Base-by-base conservation (phyloP, 345 rosid genomes). In the Brassica cretica region DNA sequence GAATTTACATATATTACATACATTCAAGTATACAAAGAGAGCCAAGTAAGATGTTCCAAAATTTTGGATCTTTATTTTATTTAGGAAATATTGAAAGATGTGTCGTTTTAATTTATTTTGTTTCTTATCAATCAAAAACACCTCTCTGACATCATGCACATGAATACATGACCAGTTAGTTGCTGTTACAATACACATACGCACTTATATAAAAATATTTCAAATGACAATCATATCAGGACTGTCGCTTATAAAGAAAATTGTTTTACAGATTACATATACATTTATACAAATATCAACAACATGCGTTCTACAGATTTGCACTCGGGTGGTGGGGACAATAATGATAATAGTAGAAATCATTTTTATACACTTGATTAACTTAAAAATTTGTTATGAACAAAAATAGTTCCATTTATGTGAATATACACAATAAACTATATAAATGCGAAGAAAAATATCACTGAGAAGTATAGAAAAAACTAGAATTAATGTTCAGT, bases 81-180 rank as follows among this genome's bases (percentile, higher is more conserved):
- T 71, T 72, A 61, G 44, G 59, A 61, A 61, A 61, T 21, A 24
- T 60, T 71, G 67, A 53, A 53, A 61, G 27, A 41, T 72, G 59
- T 37, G 61, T 27, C 3, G 27, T 49, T 27, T 49, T 46, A 68
- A 46, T 46, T 12, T 9, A 6, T 27, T 49, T 68, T 68, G 72
- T 68, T n/a, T 49, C 59, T 46, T 49, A 33, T 21, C 49, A 19
- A 56, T 33, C 19, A 19, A 33, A 68, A 6, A 35, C 33, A 56
- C 19, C 41, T 70, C 74, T 70, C 74, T 70, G 74, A 30, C 74
- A 70, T 58, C 60, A 70, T 56, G 53, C 74, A 70, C 74, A 70
- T 70, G 74, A 70, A 30, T 64, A 70, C 74, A 70, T 70, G 74
- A 33, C 65, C 62, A 68, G 8, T 68, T 27, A 27, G 62, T 51